Conservation (phyloP, 139 green algal genomes). For the Micractinium sp. region DNA sequence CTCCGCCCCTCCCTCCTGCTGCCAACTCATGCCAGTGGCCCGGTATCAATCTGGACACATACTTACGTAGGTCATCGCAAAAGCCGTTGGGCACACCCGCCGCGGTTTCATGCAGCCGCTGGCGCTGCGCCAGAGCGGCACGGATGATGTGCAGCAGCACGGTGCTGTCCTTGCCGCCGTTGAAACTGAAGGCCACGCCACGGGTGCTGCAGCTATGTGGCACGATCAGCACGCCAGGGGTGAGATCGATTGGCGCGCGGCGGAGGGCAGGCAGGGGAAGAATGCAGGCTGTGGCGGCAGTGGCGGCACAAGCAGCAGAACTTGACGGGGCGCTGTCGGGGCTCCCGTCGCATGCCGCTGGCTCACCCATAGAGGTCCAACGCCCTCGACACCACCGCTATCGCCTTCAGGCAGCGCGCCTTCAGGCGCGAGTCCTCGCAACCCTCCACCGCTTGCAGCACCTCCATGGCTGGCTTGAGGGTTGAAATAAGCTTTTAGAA, state of each 20-base stretch:
- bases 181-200: slow-evolving; percentile 89
- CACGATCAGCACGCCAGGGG: not conserved
- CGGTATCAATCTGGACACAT: not conserved
- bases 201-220: slow-evolving; percentile 13
- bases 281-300: not conserved
- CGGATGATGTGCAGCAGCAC: slow-evolving; percentile 91
- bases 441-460: slow-evolving; percentile 46
- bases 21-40: no score
- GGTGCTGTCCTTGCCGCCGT: slow-evolving; percentile 94
- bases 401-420: slow-evolving; percentile 45
- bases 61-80: slow-evolving; percentile 10
- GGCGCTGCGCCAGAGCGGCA: slow-evolving; percentile 46
- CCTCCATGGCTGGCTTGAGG: slow-evolving; percentile 43
- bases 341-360: not conserved
- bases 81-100: not conserved
- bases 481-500: no score
- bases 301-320: not conserved
- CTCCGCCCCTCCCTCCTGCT: no score
- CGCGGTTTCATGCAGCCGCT: not conserved
- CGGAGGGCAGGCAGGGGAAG: not conserved
- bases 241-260: not conserved
- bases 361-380: slow-evolving; percentile 63
- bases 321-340: not conserved
- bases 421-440: slow-evolving; percentile 47
- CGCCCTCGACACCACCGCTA: slow-evolving; percentile 47